Percentiles rank a stretch among this genome's conserved stretches.
phyloP scores from a whole-genome alignment of 2,329 filamentous ascomycete species.

The Fusarium subglutinans region DNA sequence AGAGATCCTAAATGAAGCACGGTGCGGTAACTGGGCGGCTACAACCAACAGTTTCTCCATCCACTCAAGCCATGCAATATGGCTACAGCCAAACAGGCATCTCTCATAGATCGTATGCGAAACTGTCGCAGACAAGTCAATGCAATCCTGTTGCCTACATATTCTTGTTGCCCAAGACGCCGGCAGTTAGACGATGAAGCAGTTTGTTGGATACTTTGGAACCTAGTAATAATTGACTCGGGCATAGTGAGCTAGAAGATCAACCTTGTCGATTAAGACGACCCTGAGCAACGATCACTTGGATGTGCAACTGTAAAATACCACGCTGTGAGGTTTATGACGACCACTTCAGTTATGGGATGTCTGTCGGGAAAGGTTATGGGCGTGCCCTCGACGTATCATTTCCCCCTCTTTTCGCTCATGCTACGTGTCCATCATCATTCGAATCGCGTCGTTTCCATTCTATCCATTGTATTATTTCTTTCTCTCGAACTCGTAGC shows the following conservation, averaged over 20 bases:
- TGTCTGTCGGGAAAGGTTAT: not conserved
- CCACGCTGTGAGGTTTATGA: not conserved
- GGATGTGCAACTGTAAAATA: not conserved
- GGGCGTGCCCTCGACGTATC: fast-evolving
- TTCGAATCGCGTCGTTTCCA: fast-evolving
- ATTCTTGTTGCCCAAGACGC: no score
- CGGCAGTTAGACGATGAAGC: fast-evolving
- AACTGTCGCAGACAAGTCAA: no score
- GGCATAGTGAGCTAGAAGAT: not conserved
- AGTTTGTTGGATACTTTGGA: not conserved
- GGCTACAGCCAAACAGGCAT: fast-evolving
- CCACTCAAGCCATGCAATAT: no score
- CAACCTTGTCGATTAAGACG: no score
- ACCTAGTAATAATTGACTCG: fast-evolving
- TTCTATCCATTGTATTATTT: no score
- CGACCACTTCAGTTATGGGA: not conserved
- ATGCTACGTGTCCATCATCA: no score
- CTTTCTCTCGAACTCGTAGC: fast-evolving
- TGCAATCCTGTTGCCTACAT: no score
- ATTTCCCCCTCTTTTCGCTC: not conserved
- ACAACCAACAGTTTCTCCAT: no score
- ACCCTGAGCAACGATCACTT: not conserved
- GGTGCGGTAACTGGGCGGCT: no score
- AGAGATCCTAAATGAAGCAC: no score
- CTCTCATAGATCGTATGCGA: no score